Evolutionary conservation across 768 basidiomycete species (phyloP), one percentile per base, ranked within the genome.

Genomic region (Pulveroboletus sp.): DNA sequence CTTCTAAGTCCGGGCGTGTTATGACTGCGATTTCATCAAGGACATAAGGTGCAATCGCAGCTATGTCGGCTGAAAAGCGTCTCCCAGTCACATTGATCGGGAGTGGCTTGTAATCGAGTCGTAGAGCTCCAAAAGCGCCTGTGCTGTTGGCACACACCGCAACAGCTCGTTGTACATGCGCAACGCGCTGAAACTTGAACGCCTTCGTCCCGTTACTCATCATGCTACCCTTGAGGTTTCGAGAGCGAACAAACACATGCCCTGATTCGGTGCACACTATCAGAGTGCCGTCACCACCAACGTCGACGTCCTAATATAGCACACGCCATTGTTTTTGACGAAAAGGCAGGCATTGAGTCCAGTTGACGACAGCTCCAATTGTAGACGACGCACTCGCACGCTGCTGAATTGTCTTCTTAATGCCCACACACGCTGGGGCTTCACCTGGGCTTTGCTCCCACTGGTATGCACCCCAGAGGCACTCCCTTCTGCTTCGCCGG

Each of bases 241-340:
- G 79, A 17, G 82, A 76, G 21, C 93, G 86, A 21, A 94, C 77
- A 62, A 87, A 97, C 30, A 95, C 93, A 59, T 97, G 93, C 0
- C 95, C 95, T 5, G 95, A 94, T 54, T 88, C 83, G 2, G 95
- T 98, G 69, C 91, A 96, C 40, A 98, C 78, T 62, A 96, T 85
- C 61, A 96, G 80, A 14, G 86, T 81, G 5, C 93, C 91, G 55
- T 96, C 93, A 1, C 83, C 73, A 17, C 92, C 91, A 13, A 97
- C 74, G 0, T 92, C 93, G 8, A 95, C 87, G 58, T 98, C 95
- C 84, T 87, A 57, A 44, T 35, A 41, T 18, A 17, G 21, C 31
- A 38, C 55, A 46, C 26, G 30, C 35, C 53, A 18, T 41, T 10
- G 11, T 43, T 9, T 15, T 35, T 15, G 44, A 37, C 3, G 36